Conservation (phyloP, 768 basidiomycete species). For the Suillus brevipes region DNA sequence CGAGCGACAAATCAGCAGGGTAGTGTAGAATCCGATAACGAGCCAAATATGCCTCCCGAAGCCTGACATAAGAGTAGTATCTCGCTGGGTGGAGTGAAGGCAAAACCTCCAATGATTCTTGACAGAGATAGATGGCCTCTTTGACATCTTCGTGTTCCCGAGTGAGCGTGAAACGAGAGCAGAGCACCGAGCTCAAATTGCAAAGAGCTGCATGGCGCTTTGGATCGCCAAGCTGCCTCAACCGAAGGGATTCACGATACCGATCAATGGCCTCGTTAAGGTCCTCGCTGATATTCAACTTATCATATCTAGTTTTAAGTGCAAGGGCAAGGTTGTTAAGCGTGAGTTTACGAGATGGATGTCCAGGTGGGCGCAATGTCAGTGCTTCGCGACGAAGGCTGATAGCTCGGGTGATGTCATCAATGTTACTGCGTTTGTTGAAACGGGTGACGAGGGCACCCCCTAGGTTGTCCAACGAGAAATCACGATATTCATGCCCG, state of each 20-base stretch:
- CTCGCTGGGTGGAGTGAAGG: background rate
- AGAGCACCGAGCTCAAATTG: background rate
- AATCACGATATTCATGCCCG: background rate
- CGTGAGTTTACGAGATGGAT: background rate
- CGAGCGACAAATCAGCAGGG: too few species aligned
- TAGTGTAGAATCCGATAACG: too few species aligned
- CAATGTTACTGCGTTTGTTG: background rate
- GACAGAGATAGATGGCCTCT: background rate
- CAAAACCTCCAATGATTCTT: background rate
- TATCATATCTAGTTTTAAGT: background rate
- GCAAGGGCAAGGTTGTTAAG: background rate
- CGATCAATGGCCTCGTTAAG: background rate
- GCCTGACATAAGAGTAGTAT: background rate
- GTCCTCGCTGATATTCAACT: background rate
- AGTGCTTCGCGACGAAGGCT: background rate
- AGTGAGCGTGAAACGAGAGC: background rate
- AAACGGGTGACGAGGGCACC: background rate
- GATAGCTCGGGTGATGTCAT: background rate
- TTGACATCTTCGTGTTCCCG: background rate
- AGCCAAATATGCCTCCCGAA: background rate
- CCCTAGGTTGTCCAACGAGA: background rate
- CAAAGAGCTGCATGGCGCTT: background rate
- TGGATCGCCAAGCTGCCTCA: background rate
- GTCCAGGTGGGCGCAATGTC: background rate
- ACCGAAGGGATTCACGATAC: background rate